Conservation (phyloP, 1,139 yeast species). For the Petasospora rhodanensis region DNA sequence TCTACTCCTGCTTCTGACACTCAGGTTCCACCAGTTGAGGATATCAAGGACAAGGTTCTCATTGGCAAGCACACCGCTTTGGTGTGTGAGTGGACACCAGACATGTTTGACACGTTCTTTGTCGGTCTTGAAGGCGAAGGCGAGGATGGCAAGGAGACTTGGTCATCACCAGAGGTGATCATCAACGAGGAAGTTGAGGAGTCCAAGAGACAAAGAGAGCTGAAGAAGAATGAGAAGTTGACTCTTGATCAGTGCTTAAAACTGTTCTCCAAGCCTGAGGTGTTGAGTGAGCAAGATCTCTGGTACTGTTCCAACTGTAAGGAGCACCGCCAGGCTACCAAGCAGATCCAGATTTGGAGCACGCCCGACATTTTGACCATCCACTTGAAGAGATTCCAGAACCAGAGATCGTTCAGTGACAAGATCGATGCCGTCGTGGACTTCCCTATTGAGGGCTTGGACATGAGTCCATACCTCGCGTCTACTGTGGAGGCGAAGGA, state of each 20-base stretch:
- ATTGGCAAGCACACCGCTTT: conserved; percentile 40
- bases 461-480: conserved; percentile 56
- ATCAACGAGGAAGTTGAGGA: conserved; percentile 51
- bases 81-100: conserved; percentile 68
- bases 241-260: conserved; percentile 72
- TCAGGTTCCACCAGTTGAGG: background rate
- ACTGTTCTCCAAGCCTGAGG: conserved; percentile 76
- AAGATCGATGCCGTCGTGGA: conserved; percentile 82
- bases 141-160: conserved; percentile 41
- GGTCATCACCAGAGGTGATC: conserved; percentile 48
- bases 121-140: conserved; percentile 35
- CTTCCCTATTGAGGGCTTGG: conserved; percentile 83
- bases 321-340: conserved; percentile 87
- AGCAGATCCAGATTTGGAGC: conserved; percentile 86
- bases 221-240: conserved; percentile 44
- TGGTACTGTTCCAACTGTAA: conserved; percentile 94
- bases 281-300: conserved; percentile 81
- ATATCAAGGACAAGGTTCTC: conserved; percentile 6
- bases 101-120: conserved; percentile 47
- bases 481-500: conserved; percentile 35
- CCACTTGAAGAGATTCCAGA: conserved; percentile 87
- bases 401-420: conserved; percentile 80
- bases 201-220: conserved; percentile 36
- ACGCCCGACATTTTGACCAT: conserved; percentile 87
- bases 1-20: conserved; percentile 1